A percentile compares a stretch with the other conserved stretches of the same genome.
phyloP scores from a whole-genome alignment of 2,329 filamentous ascomycete genomes.

The Ilyonectria robusta region DNA sequence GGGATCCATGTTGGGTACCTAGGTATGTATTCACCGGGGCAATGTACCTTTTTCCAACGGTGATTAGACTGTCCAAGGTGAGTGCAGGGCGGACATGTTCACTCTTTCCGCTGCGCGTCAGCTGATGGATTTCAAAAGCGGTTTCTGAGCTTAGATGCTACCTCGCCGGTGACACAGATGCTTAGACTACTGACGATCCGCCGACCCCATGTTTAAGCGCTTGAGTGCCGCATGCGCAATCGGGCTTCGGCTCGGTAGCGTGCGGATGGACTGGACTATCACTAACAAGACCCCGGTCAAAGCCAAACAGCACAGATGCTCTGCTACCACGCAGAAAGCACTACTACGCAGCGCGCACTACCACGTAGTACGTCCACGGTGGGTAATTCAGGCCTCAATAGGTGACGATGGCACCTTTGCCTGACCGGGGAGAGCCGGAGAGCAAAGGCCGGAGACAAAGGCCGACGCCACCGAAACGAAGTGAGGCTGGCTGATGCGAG shows the following conservation, averaged over 20 bases:
- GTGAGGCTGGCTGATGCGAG: conserved; percentile 11
- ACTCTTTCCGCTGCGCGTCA: conserved; percentile 22
- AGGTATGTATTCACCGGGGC: not conserved
- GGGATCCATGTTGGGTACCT: not conserved
- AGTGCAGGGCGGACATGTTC: conserved; percentile 8
- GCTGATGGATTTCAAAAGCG: conserved; percentile 16
- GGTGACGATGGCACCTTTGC: not conserved
- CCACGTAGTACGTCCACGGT: not conserved
- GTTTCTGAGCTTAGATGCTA: conserved; percentile 18
- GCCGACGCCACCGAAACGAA: not conserved
- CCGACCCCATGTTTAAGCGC: conserved; percentile 10
- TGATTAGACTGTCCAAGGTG: conserved; percentile 1
- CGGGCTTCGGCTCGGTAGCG: conserved; percentile 24
- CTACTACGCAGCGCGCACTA: not conserved
- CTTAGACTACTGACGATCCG: conserved; percentile 11
- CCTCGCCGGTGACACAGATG: conserved; percentile 16
- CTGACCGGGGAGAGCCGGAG: not conserved
- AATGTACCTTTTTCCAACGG: conserved; percentile 2
- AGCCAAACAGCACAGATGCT: not conserved
- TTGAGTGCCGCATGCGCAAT: conserved; percentile 21
- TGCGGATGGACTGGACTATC: conserved; percentile 9
- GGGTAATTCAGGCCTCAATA: not conserved
- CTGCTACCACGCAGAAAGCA: not conserved
- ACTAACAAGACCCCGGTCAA: not conserved
- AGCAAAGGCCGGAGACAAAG: not conserved